These are phyloP conservation scores for Trichoderma atroviride DNA, from an alignment of 2,329 filamentous ascomycete species.

Conservation along the genomic window DNA sequence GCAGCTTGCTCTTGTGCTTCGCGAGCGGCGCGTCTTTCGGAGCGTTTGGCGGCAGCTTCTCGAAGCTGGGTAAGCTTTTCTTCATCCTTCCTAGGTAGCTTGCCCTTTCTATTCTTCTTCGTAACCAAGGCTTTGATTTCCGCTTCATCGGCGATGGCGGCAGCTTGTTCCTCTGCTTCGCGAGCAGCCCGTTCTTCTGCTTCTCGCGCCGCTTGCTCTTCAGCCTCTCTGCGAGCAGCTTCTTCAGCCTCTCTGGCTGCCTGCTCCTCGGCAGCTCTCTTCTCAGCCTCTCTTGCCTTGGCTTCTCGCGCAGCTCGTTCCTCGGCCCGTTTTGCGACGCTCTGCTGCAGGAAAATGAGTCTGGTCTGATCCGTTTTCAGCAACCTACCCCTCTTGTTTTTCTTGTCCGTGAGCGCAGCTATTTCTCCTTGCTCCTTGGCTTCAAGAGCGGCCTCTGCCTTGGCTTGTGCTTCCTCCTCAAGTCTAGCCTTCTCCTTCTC, in stretches of 20 bases:
- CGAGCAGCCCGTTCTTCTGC: slow-evolving; percentile 29
- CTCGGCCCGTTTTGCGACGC: slow-evolving; percentile 2
- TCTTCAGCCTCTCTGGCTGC: slow-evolving; percentile 30
- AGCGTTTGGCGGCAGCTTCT: slow-evolving; percentile 40
- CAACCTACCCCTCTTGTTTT: slow-evolving; percentile 27
- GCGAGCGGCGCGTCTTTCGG: slow-evolving; percentile 40
- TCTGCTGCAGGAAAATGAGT: slow-evolving; percentile 6
- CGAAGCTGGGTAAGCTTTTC: slow-evolving; percentile 47
- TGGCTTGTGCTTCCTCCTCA: slow-evolving; percentile 32
- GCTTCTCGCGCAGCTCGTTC: slow-evolving; percentile 18
- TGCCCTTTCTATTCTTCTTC: slow-evolving; percentile 55
- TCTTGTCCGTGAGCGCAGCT: slow-evolving; percentile 40
- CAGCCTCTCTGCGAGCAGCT: slow-evolving; percentile 26
- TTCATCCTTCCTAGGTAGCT: slow-evolving; percentile 49
- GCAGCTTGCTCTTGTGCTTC: slow-evolving; percentile 35
- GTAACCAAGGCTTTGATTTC: slow-evolving; percentile 47
- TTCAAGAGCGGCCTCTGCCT: slow-evolving; percentile 10
- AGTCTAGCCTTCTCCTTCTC: slow-evolving; percentile 39
- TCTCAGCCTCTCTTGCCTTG: slow-evolving; percentile 21
- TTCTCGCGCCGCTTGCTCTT: slow-evolving; percentile 28
- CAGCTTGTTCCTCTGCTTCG: slow-evolving; percentile 28
- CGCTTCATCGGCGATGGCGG: slow-evolving; percentile 39
- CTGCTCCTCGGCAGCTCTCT: slow-evolving; percentile 17
- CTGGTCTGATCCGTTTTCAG: slow-evolving; percentile 27
- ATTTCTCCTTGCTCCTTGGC: slow-evolving; percentile 46